Evolutionary conservation across 192 early-diverging fungal species (phyloP).

Genomic region (Coemansia furcata): DNA sequence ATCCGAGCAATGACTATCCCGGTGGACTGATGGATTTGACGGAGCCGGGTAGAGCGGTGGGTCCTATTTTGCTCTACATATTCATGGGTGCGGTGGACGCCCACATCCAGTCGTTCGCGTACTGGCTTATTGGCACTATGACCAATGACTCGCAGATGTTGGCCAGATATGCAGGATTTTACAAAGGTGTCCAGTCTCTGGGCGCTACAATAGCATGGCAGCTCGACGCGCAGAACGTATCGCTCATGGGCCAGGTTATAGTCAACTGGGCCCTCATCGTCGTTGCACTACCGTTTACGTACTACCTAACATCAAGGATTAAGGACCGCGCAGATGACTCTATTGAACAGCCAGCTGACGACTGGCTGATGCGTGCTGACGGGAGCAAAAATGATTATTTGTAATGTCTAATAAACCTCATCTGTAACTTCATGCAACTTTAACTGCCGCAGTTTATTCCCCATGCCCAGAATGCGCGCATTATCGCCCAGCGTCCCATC

Average conservation of each 20-base stretch:
- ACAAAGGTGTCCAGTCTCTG: constrained; percentile 80
- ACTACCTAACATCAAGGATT: constrained; percentile 33
- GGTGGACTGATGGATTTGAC: constrained; percentile 53
- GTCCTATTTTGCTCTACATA: constrained; percentile 64
- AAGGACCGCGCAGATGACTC: constrained; percentile 8
- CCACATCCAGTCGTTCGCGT: constrained; percentile 67
- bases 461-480: constrained; percentile 14
- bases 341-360: constrained; percentile 5
- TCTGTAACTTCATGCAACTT: not conserved
- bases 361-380: constrained; percentile 8
- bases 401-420: not conserved
- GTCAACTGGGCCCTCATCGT: constrained; percentile 53
- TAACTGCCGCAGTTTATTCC: constrained; percentile 6
- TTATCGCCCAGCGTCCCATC: constrained; percentile 8
- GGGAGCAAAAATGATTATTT: not conserved
- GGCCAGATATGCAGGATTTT: constrained; percentile 74
- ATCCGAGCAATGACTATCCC: constrained; percentile 17
- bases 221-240: constrained; percentile 55
- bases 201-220: constrained; percentile 67
- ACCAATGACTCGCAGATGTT: constrained; percentile 68
- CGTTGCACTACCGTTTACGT: constrained; percentile 50
- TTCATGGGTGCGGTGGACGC: constrained; percentile 74
- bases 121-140: constrained; percentile 82
- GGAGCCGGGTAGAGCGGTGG: constrained; percentile 51
- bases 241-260: constrained; percentile 48